These are phyloP conservation scores for Amborella trichopoda DNA, from an alignment of 164 flowering plant species.

Conservation along the genomic window DNA sequence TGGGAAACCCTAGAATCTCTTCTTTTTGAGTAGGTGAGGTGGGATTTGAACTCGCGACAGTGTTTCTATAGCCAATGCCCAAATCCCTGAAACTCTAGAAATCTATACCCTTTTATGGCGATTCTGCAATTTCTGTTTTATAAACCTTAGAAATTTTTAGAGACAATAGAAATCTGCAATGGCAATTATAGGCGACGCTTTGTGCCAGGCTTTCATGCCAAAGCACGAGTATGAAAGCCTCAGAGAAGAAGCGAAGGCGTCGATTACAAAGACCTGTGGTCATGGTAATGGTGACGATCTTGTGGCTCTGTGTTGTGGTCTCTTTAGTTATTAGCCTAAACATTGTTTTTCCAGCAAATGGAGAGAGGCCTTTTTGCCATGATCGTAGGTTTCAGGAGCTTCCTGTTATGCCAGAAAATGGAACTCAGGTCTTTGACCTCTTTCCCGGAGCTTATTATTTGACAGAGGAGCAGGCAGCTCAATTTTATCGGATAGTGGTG, in stretches of 20 bases:
- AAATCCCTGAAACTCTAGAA: no score
- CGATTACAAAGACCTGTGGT: constrained; percentile 53
- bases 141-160: no score
- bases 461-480: constrained; percentile 77
- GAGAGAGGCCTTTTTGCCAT: constrained; percentile 50
- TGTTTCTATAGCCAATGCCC: no score
- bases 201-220: constrained; percentile 92
- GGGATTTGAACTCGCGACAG: no score
- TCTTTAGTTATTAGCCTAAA: constrained; percentile 44
- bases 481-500: constrained; percentile 78
- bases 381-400: constrained; percentile 19
- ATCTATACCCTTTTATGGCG: no score
- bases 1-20: no score
- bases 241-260: constrained; percentile 71
- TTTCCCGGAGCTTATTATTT: constrained; percentile 68
- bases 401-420: constrained; percentile 30
- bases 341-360: constrained; percentile 55
- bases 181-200: constrained; percentile 77
- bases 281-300: constrained; percentile 8
- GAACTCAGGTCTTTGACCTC: constrained; percentile 34
- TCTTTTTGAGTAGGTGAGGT: no score
- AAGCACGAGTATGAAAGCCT: constrained; percentile 78
- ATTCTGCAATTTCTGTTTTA: no score
- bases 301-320: constrained; percentile 31
- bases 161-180: no score